Base-by-base conservation (phyloP, 345 rosid species). In the Pistacia atlantica region DNA sequence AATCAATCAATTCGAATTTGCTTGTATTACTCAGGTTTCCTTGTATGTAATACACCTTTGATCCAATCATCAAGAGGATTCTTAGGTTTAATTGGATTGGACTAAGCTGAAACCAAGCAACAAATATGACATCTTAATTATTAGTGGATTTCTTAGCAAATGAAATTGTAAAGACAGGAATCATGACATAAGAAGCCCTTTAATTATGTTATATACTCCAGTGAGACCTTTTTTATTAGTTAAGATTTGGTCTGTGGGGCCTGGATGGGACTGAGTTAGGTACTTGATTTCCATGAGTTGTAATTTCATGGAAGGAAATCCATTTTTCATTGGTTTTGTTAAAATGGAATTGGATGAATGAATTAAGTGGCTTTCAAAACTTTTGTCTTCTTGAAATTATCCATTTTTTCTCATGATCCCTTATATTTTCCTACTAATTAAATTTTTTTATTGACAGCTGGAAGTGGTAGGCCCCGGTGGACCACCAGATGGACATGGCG, bases 401-500 rank as follows among this genome's bases (percentile, higher is more conserved):
- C 31, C 35, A 16, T 13, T 57, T 69, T 73, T 60, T 78, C 22
- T 73, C 42, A 42, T 61, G 20, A 31, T 56, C 4, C 22, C n/a
- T 49, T 60, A 73, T 77, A 42, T 77, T 80, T 35, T 78, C 74
- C n/a, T 2, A 18, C 31, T 62, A 14, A 59, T 59, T 33, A 65
- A 33, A 0, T 61, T 79, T 57, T 73, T 42, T 7, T 42, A 42
- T 42, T 78, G 72, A 66, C 89, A 91, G 97, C 91, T 96, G 79
- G 94, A 93, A 84, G 97, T 94, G 72, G 94, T 89, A 66, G 97
- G 98, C 45, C 96, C 97, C 6, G 98, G 97, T 71, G 97, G 95
- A 75, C 88, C 90, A 20, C 98, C 99, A 0, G 90, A 89, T 67
- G 98, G 92, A 69, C 92, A 90, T 71, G 95, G 87, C 2, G 94